Conservation (phyloP, 768 basidiomycete genomes). For the Pilatotrama ljubarskyi region DNA sequence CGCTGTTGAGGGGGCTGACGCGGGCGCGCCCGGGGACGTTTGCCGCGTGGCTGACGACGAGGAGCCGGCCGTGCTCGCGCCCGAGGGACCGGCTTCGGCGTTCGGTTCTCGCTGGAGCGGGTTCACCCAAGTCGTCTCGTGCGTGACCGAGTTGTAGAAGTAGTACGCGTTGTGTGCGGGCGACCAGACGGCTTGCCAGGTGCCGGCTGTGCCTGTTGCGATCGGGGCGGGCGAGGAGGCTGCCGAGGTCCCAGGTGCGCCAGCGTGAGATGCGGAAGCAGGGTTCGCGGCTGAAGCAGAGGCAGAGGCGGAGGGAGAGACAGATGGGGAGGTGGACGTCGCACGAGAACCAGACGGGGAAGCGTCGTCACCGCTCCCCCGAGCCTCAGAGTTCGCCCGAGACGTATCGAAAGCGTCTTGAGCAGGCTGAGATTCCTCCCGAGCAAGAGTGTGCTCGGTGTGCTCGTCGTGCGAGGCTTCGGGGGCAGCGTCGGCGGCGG, state of each 20-base stretch:
- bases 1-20: slow-evolving; percentile 32
- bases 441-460: slow-evolving; percentile 1
- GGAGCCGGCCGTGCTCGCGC: slow-evolving; percentile 26
- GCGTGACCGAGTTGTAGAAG: slow-evolving; percentile 74
- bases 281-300: slow-evolving; percentile 1
- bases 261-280: slow-evolving; percentile 8
- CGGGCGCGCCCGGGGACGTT: slow-evolving; percentile 8
- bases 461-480: not conserved
- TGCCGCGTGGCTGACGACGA: not conserved
- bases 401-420: not conserved
- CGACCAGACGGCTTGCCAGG: slow-evolving; percentile 84
- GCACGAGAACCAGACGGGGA: not conserved
- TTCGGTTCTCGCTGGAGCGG: slow-evolving; percentile 52
- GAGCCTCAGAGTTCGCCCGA: not conserved
- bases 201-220: slow-evolving; percentile 21
- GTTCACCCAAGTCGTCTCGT: slow-evolving; percentile 84
- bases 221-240: not conserved
- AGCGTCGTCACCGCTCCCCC: not conserved
- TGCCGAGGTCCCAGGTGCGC: not conserved
- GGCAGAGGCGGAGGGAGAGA: slow-evolving; percentile 4
- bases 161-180: slow-evolving; percentile 81
- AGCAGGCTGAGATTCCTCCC: not conserved
- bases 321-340: slow-evolving; percentile 10
- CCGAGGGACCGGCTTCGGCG: slow-evolving; percentile 30
- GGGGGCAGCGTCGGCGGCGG: slow-evolving; percentile 11